Percentiles rank a stretch among this genome's conserved stretches.
Evolutionary conservation across 495 filamentous ascomycete species (phyloP).

Genomic region (Trichoderma parareesei): DNA sequence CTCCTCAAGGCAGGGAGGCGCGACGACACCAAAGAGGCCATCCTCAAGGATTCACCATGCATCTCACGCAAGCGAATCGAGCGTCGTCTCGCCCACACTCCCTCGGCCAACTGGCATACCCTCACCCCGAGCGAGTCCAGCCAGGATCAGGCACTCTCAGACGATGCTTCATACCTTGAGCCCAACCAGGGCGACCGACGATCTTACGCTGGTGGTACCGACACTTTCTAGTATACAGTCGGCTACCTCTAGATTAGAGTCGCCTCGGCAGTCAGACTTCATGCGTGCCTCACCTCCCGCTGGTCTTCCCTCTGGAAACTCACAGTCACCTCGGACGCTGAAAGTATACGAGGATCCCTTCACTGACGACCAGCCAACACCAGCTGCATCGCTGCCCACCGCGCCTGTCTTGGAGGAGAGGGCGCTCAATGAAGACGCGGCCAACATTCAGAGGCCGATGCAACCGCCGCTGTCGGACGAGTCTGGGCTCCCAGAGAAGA

Average conservation of each 20-base stretch:
- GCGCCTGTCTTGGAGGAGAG: conserved; percentile 43
- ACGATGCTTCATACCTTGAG: conserved; percentile 18
- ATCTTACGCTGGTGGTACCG: conserved; percentile 44
- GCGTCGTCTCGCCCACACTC: conserved; percentile 28
- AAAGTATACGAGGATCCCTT: conserved; percentile 57
- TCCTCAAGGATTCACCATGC: conserved; percentile 35
- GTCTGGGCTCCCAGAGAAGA: conserved; percentile 38
- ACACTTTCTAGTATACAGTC: conserved; percentile 17
- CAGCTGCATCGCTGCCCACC: conserved; percentile 28
- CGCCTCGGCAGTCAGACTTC: conserved; percentile 2
- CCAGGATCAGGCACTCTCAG: conserved; percentile 24
- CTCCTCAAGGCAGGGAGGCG: neutral
- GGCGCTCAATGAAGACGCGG: conserved; percentile 45
- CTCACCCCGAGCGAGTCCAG: conserved; percentile 29
- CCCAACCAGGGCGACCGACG: conserved; percentile 36
- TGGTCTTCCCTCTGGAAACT: neutral
- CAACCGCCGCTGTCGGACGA: conserved; percentile 13
- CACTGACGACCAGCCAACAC: conserved; percentile 36
- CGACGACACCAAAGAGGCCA: conserved; percentile 28
- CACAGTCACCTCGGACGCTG: conserved; percentile 28
- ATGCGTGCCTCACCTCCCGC: neutral
- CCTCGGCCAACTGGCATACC: conserved; percentile 14
- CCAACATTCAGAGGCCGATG: conserved; percentile 25
- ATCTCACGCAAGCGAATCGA: conserved; percentile 37
- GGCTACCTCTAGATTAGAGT: conserved; percentile 13